Base-by-base conservation (phyloP, 2,329 filamentous ascomycete genomes). In the Chaetothyriales sp. region DNA sequence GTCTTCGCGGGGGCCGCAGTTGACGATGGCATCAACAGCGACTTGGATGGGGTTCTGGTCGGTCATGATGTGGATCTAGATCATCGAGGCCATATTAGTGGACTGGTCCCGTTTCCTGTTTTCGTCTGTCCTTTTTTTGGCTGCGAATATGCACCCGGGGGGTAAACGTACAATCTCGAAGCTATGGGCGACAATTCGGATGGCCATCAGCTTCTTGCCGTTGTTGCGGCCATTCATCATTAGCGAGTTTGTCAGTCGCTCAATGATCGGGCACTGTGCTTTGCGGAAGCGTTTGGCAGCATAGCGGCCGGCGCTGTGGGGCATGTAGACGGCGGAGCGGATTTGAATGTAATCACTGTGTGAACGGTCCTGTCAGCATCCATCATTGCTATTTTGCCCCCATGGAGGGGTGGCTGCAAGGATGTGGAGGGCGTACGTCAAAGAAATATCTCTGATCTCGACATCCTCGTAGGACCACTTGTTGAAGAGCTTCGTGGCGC, bases 151-250 rank as follows among this genome's bases (percentile, higher is more conserved):
- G n/a, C n/a, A n/a, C n/a, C 20, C 47, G 28, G 18, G 9, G 42
- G 7, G 25, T 49, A 48, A 60, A 84, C 86, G 73, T 84, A 95
- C 90, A 73, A 98, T 98, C 81, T 98, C 93, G 76, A 98, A 98
- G 67, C 90, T 76, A 80, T 98, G 92, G 65, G 89, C 89, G 67
- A 98, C 89, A 65, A 98, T 98, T 76, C 92, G 88, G 73, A 96
- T 90, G 70, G 92, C 93, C 89, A 94, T 95, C 71, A 96, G 83
- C 87, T 98, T 98, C 86, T 98, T 98, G 76, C 92, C 92, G 86
- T 95, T 98, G 86, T 98, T 98, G 77, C 92, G 92, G 76, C 92
- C 92, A 84, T 98, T 95, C 90, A 96, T 96, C 93, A 98, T 98
- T 73, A 98, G 84, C 55, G 92, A 96, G 86, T 98, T 98, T 81